Evolutionary conservation across 106 monocot species (phyloP).

Genomic region (Allium cepa): DNA sequence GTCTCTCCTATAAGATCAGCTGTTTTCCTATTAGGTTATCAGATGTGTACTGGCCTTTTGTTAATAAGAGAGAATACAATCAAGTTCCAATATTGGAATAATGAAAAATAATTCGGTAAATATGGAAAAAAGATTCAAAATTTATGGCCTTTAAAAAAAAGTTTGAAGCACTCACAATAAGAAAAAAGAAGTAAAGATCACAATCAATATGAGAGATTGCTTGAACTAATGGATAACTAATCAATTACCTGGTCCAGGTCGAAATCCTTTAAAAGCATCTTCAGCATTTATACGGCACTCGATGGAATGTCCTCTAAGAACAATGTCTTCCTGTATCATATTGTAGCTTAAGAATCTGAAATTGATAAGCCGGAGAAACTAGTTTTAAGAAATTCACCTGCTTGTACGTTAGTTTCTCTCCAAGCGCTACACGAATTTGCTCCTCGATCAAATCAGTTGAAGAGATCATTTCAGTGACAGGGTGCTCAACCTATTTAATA

Average conservation of each 20-base stretch:
- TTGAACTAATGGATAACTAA: too few species aligned
- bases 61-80: too few species aligned
- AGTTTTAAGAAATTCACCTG: slow-evolving; percentile 36
- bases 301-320: slow-evolving; percentile 95
- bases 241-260: slow-evolving; percentile 79
- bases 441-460: slow-evolving; percentile 92
- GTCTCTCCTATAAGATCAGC: too few species aligned
- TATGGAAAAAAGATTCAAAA: too few species aligned
- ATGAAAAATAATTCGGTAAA: background rate
- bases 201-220: too few species aligned
- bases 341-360: background rate
- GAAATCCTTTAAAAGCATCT: slow-evolving; percentile 93
- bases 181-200: background rate
- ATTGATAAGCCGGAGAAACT: too few species aligned
- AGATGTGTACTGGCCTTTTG: too few species aligned
- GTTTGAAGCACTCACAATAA: background rate
- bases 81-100: too few species aligned
- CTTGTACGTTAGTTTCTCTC: slow-evolving; percentile 65
- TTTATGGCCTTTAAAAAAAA: background rate
- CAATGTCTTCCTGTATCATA: slow-evolving; percentile 71
- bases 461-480: slow-evolving; percentile 97
- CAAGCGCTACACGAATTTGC: slow-evolving; percentile 91
- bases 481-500: slow-evolving; percentile 67
- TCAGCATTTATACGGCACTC: slow-evolving; percentile 97
- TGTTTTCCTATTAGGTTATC: too few species aligned